phyloP scores from a whole-genome alignment of 495 filamentous ascomycete genomes.

The Penicillium ucsense region DNA sequence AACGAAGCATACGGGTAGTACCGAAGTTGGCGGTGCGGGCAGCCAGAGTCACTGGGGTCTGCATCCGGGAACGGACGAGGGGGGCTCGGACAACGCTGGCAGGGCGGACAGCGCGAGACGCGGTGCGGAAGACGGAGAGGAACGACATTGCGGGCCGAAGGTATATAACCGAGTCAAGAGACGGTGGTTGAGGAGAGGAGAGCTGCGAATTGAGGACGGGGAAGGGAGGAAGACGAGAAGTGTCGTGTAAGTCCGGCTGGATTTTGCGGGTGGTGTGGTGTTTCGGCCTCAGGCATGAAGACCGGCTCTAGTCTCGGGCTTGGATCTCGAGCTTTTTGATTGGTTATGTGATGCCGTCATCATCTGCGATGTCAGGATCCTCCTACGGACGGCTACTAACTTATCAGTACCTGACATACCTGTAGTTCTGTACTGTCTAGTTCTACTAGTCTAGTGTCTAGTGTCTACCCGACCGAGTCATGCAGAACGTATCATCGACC shows the following conservation, averaged over 20 bases:
- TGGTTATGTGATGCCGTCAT: constrained; percentile 12
- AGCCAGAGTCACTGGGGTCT: constrained; percentile 42
- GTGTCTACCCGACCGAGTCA: no score
- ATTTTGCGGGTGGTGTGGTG: constrained; percentile 43
- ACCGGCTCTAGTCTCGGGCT: constrained; percentile 3
- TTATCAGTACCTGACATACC: no score
- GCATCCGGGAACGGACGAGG: constrained; percentile 48
- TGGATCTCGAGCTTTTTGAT: constrained; percentile 15
- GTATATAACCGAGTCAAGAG: constrained; percentile 20
- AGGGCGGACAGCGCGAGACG: constrained; percentile 56
- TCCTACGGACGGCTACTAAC: no score
- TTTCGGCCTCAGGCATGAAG: constrained; percentile 25
- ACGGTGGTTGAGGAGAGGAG: constrained; percentile 24
- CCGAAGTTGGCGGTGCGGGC: constrained; percentile 54
- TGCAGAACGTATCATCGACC: no score
- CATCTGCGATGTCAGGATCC: no score
- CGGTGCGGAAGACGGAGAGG: constrained; percentile 57
- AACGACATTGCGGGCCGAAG: constrained; percentile 49
- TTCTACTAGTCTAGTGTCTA: no score
- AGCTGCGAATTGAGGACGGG: constrained; percentile 18
- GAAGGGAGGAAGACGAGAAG: constrained; percentile 27
- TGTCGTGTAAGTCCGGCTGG: constrained; percentile 21
- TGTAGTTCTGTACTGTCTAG: no score
- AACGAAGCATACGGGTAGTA: constrained; percentile 50
- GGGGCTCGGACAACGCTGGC: constrained; percentile 46